phyloP scores from a whole-genome alignment of 169 alveolate genomes.

The Eimeria acervulina region DNA sequence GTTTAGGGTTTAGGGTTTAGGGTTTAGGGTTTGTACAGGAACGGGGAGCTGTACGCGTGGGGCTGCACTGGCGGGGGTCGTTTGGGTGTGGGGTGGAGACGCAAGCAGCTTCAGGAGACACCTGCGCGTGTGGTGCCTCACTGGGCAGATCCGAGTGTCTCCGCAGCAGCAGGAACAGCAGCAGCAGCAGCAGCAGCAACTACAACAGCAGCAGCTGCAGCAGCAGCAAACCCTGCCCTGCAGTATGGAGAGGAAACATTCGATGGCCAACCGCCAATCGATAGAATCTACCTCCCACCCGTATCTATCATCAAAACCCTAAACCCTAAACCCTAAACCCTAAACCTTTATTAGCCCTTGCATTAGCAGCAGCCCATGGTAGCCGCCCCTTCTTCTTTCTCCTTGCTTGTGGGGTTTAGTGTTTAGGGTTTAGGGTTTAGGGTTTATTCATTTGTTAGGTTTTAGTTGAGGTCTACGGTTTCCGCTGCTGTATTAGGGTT shows the following conservation, averaged over 20 bases:
- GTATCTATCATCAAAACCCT: constrained; percentile 11
- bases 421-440: background rate
- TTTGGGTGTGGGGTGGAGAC: constrained; percentile 62
- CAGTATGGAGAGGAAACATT: background rate
- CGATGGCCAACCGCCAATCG: background rate
- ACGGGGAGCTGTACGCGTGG: constrained; percentile 66
- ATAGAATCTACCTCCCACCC: background rate
- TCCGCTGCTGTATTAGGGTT: too few species aligned
- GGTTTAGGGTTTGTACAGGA: background rate
- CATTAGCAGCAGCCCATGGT: too few species aligned
- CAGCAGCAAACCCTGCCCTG: constrained; percentile 23
- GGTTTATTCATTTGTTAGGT: background rate
- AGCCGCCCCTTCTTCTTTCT: too few species aligned
- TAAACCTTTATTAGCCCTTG: too few species aligned
- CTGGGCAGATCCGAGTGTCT: constrained; percentile 61
- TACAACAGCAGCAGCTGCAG: background rate
- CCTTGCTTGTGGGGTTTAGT: background rate
- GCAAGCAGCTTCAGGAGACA: constrained; percentile 27
- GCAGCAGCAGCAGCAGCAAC: constrained; percentile 17
- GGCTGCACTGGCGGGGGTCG: constrained; percentile 71
- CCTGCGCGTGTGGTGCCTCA: constrained; percentile 70
- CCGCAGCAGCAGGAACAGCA: background rate
- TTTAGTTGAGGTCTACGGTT: background rate
- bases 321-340: constrained; percentile 23
- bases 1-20: too few species aligned